Evolutionary conservation across 2,329 filamentous ascomycete species (phyloP).

Genomic region (Trichoderma atroviride): DNA sequence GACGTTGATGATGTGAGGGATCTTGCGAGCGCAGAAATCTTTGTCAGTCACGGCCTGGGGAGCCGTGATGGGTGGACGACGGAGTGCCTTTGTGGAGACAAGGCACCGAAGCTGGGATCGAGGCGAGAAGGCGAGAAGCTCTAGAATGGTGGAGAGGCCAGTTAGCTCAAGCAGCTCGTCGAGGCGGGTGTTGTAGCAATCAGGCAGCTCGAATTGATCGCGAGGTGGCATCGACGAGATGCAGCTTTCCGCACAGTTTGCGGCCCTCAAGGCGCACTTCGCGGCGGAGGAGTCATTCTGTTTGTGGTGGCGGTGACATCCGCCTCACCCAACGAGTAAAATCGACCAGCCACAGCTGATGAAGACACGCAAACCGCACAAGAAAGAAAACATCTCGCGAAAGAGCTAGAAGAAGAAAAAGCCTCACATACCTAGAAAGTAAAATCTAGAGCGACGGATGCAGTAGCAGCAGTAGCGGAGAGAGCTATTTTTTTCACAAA

Average conservation of each 20-base stretch:
- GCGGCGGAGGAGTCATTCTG: background rate
- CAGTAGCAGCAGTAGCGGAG: background rate
- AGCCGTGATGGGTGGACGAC: constrained; percentile 57
- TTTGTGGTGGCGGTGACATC: constrained; percentile 22
- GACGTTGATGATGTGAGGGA: constrained; percentile 68
- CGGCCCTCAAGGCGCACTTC: background rate
- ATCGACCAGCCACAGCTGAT: background rate
- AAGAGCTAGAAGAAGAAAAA: background rate
- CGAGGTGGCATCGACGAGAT: background rate
- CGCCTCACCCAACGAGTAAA: background rate
- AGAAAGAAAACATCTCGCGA: background rate
- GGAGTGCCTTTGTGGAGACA: constrained; percentile 66
- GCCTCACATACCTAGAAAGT: constrained; percentile 13
- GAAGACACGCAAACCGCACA: background rate
- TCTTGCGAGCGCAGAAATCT: constrained; percentile 69
- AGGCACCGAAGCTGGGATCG: constrained; percentile 48
- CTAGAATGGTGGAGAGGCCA: constrained; percentile 3
- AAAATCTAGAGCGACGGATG: constrained; percentile 4
- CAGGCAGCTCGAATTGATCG: background rate
- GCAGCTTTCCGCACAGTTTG: background rate
- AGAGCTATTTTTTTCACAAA: background rate
- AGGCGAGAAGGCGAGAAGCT: constrained; percentile 4
- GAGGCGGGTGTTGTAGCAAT: background rate
- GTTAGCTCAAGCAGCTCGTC: background rate
- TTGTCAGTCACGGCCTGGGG: constrained; percentile 65